Evolutionary conservation across 164 flowering plant genomes (phyloP), one percentile per base, ranked within the genome.

Genomic region (Macadamia tetraphylla): DNA sequence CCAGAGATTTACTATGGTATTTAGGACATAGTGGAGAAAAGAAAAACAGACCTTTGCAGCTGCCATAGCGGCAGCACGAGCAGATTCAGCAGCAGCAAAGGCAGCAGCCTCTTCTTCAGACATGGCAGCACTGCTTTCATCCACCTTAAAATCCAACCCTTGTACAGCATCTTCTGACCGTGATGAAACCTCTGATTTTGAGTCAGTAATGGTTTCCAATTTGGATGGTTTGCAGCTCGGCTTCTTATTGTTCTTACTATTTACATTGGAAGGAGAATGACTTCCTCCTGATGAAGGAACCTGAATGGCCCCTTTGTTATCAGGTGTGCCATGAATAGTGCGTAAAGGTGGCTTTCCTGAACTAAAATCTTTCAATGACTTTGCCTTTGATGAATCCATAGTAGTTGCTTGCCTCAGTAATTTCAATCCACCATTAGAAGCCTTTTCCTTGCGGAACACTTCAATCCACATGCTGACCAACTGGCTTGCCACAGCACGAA

Each of bases 401-500:
- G 70, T 73, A 80, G 62, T 62, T 58, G 87, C 46, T 76, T 85
- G 94, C 79, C 82, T 87, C 67, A 77, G 68, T 40, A 83, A 69
- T 65, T 83, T 90, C 55, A 77, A 67, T 53, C 86, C 76, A 70
- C 90, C 89, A 84, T 80, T 86, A 63, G 87, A 71, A 80, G 96
- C 89, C 75, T 95, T 95, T 79, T 89, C 93, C 85, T 85, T 92
- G 43, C 99, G 94, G 71, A 92, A 95, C 64, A 95, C 85, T 79
- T 90, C 93, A 72, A 95, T 81, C 99, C 99, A 95, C 77, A 95
- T 82, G 61, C 72, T 86, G 65, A 92, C 98, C 73, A 95, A 79
- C 77, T 95, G 99, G 77, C 98, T 90, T 67, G 99, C 99, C 53
- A 92, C 87, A 62, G 97, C 92, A 57, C 99, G 96, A 68, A 95